Percentiles rank a stretch among this genome's conserved stretches.
These are phyloP conservation scores for Kwoniella shandongensis DNA, from an alignment of 768 basidiomycete species.

Conservation along the genomic window DNA sequence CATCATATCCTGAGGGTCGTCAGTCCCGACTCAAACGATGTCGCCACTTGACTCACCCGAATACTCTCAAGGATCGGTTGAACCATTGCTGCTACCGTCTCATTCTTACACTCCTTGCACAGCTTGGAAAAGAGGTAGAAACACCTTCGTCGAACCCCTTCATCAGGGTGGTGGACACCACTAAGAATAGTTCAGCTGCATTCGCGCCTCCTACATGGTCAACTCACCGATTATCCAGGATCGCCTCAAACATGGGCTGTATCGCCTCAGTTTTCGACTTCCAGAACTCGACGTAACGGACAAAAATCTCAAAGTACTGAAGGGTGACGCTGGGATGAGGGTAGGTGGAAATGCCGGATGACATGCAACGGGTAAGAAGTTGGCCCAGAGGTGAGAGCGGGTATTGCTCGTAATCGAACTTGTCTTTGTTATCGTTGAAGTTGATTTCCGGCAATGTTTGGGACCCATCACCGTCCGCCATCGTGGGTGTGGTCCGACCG, in stretches of 20 bases:
- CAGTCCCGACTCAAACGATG: not conserved
- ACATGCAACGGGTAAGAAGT: slow-evolving; percentile 77
- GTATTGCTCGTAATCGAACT: slow-evolving; percentile 57
- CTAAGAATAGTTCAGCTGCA: slow-evolving; percentile 55
- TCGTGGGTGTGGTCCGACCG: slow-evolving; percentile 37
- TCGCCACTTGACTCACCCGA: slow-evolving; percentile 44
- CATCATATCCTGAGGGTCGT: slow-evolving; percentile 67
- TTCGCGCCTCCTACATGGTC: not conserved
- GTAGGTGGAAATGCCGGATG: slow-evolving; percentile 76
- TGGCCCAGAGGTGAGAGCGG: slow-evolving; percentile 88
- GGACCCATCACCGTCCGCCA: slow-evolving; percentile 8
- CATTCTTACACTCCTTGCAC: slow-evolving; percentile 75
- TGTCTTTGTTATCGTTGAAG: slow-evolving; percentile 14
- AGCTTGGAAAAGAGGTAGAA: slow-evolving; percentile 93
- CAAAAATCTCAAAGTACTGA: slow-evolving; percentile 88
- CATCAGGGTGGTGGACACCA: slow-evolving; percentile 77
- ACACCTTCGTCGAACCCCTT: slow-evolving; percentile 69
- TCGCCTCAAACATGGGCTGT: slow-evolving; percentile 78
- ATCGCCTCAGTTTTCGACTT: slow-evolving; percentile 87
- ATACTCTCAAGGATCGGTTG: slow-evolving; percentile 64
- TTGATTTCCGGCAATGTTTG: slow-evolving; percentile 8
- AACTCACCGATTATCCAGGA: slow-evolving; percentile 76
- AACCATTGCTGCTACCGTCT: slow-evolving; percentile 72
- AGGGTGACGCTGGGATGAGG: slow-evolving; percentile 80
- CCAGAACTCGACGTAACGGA: slow-evolving; percentile 96